Percentiles rank a stretch among this genome's conserved stretches.
Conservation (phyloP, 345 rosid species). For the Kernera saxatilis region DNA sequence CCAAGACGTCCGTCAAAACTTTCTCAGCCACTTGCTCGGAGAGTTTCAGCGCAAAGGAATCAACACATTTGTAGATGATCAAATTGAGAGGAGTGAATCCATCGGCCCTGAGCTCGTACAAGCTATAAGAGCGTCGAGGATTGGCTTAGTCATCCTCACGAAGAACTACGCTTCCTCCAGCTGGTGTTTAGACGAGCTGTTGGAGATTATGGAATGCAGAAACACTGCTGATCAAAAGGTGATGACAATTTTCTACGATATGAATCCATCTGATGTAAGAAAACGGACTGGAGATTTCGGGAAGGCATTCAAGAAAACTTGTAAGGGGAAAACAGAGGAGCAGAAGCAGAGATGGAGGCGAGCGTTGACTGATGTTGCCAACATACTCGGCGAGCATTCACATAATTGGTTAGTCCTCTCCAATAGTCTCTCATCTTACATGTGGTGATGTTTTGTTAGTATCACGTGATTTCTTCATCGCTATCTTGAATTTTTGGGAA, state of each 20-base stretch:
- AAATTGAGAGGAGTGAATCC: not conserved
- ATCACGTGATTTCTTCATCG: not conserved
- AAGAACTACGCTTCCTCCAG: not conserved
- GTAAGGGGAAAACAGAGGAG: not conserved
- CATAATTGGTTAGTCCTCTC: not conserved
- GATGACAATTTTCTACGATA: not conserved
- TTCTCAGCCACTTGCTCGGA: not conserved
- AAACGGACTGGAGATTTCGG: not conserved
- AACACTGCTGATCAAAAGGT: not conserved
- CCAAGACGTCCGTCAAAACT: not conserved
- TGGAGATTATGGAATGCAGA: not conserved
- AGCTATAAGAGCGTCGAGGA: not conserved
- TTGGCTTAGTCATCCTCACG: not conserved
- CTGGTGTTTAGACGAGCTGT: too few species aligned
- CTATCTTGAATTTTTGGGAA: not conserved
- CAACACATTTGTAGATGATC: not conserved
- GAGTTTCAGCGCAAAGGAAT: not conserved
- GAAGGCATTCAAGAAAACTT: not conserved
- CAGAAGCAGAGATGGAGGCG: not conserved
- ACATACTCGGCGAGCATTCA: not conserved
- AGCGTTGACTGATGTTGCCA: not conserved
- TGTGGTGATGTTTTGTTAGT: not conserved
- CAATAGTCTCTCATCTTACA: not conserved
- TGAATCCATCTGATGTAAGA: constrained; percentile 6
- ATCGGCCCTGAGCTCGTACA: not conserved